Percentiles rank a stretch among this genome's conserved stretches.
phyloP scores from a whole-genome alignment of 768 basidiomycete genomes.

The Mycena maculata region DNA sequence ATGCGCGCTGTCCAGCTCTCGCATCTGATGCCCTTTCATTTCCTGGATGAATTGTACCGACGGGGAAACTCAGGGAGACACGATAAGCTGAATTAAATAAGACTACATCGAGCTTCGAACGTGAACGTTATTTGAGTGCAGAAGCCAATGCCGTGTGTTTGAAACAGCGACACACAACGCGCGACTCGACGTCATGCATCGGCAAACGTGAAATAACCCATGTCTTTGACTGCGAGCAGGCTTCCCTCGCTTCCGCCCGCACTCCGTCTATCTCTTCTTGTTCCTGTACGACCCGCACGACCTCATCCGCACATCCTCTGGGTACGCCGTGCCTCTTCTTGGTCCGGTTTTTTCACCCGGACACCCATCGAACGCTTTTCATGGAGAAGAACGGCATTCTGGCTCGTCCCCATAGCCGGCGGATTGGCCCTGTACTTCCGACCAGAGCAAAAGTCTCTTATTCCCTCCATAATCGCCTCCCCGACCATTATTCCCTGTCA shows the following conservation, averaged over 20 bases:
- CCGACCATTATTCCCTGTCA: conserved; percentile 58
- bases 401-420: conserved; percentile 68
- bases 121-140: too few relatives aligned
- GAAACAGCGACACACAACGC: conserved; percentile 13
- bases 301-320: conserved; percentile 16
- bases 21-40: not conserved
- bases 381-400: conserved; percentile 52
- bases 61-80: too few relatives aligned
- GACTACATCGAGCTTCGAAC: too few relatives aligned
- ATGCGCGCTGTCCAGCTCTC: not conserved
- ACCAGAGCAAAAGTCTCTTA: conserved; percentile 54
- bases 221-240: conserved; percentile 24
- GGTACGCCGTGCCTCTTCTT: conserved; percentile 45
- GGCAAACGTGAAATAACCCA: conserved; percentile 2
- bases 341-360: conserved; percentile 49
- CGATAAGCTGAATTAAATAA: too few relatives aligned
- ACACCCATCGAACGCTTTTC: conserved; percentile 44
- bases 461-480: conserved; percentile 62
- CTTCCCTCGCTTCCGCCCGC: conserved; percentile 22
- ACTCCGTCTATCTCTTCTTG: conserved; percentile 20
- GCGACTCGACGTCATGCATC: conserved; percentile 28
- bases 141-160: not conserved
- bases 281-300: conserved; percentile 14
- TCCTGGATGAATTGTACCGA: not conserved
- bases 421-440: conserved; percentile 64